phyloP scores from a whole-genome alignment of 495 filamentous ascomycete species.

The Penicillium mononematosum region DNA sequence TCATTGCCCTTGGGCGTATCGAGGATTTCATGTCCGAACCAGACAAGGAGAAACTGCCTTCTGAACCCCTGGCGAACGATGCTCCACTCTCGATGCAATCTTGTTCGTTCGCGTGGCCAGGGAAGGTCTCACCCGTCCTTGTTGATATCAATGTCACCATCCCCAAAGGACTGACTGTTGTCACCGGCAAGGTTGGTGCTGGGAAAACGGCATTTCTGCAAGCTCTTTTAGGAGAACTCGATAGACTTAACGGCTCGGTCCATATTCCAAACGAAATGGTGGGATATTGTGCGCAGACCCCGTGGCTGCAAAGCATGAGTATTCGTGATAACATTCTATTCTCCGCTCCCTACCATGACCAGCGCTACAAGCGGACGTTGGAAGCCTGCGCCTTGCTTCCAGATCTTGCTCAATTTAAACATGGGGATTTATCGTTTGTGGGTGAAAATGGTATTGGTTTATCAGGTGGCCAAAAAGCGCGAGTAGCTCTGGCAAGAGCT shows the following conservation, averaged over 20 bases:
- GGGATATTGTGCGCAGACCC: conserved; percentile 78
- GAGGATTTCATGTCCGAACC: conserved; percentile 83
- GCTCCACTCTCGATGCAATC: conserved; percentile 49
- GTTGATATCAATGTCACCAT: conserved; percentile 60
- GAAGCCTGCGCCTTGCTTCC: conserved; percentile 62
- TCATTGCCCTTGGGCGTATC: conserved; percentile 72
- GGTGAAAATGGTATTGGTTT: conserved; percentile 69
- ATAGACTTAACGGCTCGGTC: conserved; percentile 59
- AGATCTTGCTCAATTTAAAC: conserved; percentile 61
- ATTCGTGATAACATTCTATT: conserved; percentile 85
- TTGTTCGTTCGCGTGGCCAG: conserved; percentile 78
- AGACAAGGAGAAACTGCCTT: conserved; percentile 57
- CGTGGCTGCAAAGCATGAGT: conserved; percentile 92
- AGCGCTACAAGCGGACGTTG: conserved; percentile 57
- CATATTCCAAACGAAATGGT: conserved; percentile 64
- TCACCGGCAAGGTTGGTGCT: conserved; percentile 70
- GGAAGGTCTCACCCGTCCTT: conserved; percentile 58
- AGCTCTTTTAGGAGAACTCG: conserved; percentile 75
- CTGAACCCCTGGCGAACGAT: conserved; percentile 31
- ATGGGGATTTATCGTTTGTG: conserved; percentile 68
- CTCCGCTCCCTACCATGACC: conserved; percentile 65
- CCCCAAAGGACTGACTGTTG: conserved; percentile 62
- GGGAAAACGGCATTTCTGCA: conserved; percentile 82
- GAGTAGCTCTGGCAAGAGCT: conserved; percentile 67
- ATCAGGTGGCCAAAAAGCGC: conserved; percentile 69